Conservation (phyloP, 225 moss, liverwort and hornwort species). For the Thuidium tamariscinum region DNA sequence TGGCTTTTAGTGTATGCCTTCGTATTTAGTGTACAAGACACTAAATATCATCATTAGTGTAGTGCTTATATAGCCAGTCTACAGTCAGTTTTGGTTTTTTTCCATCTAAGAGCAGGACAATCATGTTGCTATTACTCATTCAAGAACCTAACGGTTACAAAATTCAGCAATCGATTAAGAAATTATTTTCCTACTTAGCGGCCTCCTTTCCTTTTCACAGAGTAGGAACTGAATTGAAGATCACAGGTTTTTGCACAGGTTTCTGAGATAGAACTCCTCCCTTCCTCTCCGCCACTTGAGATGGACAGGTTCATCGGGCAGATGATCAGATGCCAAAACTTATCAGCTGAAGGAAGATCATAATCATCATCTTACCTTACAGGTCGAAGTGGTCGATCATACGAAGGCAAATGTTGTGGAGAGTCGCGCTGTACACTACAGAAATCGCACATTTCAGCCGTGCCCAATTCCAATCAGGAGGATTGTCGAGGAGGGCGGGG, state of each 20-base stretch:
- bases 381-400: not conserved
- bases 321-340: not conserved
- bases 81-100: too few relatives aligned
- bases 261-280: not conserved
- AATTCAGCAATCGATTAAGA: not conserved
- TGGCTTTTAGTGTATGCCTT: too few relatives aligned
- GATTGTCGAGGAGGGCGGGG: not conserved
- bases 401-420: not conserved
- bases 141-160: not conserved
- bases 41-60: too few relatives aligned
- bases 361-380: not conserved
- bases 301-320: not conserved
- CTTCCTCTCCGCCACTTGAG: not conserved
- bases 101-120: not conserved
- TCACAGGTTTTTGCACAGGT: not conserved
- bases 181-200: not conserved
- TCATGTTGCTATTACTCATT: accelerated
- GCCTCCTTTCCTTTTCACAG: not conserved
- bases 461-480: not conserved
- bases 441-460: not conserved
- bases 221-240: not conserved
- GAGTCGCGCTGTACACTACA: not conserved
- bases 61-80: too few relatives aligned
- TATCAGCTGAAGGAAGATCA: not conserved
- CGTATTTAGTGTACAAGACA: too few relatives aligned